phyloP scores from a whole-genome alignment of 2,329 filamentous ascomycete genomes.

The Amphichorda felina region DNA sequence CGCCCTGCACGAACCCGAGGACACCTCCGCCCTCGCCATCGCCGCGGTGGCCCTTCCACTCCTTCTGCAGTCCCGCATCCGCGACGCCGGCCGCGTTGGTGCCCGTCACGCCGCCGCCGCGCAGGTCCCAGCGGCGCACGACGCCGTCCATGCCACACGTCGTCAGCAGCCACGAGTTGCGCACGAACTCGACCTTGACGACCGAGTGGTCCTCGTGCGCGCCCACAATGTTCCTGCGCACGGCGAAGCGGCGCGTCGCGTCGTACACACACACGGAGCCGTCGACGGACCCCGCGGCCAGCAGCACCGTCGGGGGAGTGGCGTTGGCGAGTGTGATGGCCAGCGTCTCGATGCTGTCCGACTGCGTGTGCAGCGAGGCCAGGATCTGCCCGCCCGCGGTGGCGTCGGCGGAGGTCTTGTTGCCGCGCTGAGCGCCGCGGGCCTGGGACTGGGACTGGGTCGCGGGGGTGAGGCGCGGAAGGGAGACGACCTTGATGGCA shows the following conservation, averaged over 20 bases:
- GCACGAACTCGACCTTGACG: slow-evolving; percentile 84
- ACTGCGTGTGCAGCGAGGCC: slow-evolving; percentile 70
- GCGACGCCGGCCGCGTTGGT: slow-evolving; percentile 22
- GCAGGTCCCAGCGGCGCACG: slow-evolving; percentile 74
- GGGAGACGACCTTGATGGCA: slow-evolving; percentile 70
- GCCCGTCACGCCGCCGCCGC: slow-evolving; percentile 27
- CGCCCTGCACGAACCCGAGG: slow-evolving; percentile 78
- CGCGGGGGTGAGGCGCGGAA: slow-evolving; percentile 49
- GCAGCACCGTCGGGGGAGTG: slow-evolving; percentile 37
- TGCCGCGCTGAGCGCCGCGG: slow-evolving; percentile 10
- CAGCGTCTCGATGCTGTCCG: slow-evolving; percentile 65
- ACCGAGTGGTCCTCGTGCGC: slow-evolving; percentile 85
- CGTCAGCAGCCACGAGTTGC: slow-evolving; percentile 59
- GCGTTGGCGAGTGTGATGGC: slow-evolving; percentile 36
- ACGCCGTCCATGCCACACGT: slow-evolving; percentile 88
- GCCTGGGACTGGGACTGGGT: slow-evolving; percentile 10
- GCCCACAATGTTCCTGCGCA: slow-evolving; percentile 69
- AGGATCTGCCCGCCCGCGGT: slow-evolving; percentile 51
- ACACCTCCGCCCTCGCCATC: slow-evolving; percentile 81
- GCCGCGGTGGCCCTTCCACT: slow-evolving; percentile 85
- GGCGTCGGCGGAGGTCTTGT: slow-evolving; percentile 19
- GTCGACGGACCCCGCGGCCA: slow-evolving; percentile 58
- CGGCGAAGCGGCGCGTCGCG: slow-evolving; percentile 71
- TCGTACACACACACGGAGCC: slow-evolving; percentile 81
- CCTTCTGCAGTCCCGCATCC: slow-evolving; percentile 58